Evolutionary conservation across 179 eudicot species (phyloP), one percentile per base, ranked within the genome.

Genomic region (Carnegiea gigantea): DNA sequence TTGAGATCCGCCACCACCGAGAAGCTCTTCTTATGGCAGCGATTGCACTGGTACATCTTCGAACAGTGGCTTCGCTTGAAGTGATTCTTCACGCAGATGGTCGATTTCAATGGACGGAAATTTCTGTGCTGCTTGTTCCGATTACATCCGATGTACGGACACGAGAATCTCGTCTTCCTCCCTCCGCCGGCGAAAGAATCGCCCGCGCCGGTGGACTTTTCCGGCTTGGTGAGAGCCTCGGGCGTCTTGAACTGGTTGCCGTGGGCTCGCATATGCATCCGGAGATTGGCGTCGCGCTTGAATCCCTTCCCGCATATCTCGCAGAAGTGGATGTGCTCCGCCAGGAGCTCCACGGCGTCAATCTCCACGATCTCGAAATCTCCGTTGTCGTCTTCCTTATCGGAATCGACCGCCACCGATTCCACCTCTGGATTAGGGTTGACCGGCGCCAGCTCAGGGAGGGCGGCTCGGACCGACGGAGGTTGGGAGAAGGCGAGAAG

Each of bases 201-300:
- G 11, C 9, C n/a, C 21, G 15, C 49, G 40, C 79, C 62, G 51
- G 67, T 23, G 57, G 75, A 60, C 14, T 64, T 83, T 64, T 78
- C 85, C 0, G 97, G 94, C 74, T 88, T 90, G 8, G 92, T 85
- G 28, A 94, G 85, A 0, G 98, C 93, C 64, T 89, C 89, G 0
- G 84, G 83, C 11, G 94, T 89, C 88, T 93, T 94, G 88, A 84
- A 94, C 82, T 86, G 87, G 73, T 94, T 85, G 0, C 98, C 98
- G 78, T 94, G 98, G 3, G 98, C 97, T 21, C 98, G 82, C 97
- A 93, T 94, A 73, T 94, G 98, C 98, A 94, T 94, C 53, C 98
- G 86, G 54, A 93, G 85, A 76, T 94, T 94, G 3, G 98, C 98
- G 68, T 94, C 98, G 3, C 98, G 91, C 73, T 92, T 94, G 81